Evolutionary conservation across 164 flowering plant genomes (phyloP), one percentile per base, ranked within the genome.

Genomic region (Kingdonia uniflora): DNA sequence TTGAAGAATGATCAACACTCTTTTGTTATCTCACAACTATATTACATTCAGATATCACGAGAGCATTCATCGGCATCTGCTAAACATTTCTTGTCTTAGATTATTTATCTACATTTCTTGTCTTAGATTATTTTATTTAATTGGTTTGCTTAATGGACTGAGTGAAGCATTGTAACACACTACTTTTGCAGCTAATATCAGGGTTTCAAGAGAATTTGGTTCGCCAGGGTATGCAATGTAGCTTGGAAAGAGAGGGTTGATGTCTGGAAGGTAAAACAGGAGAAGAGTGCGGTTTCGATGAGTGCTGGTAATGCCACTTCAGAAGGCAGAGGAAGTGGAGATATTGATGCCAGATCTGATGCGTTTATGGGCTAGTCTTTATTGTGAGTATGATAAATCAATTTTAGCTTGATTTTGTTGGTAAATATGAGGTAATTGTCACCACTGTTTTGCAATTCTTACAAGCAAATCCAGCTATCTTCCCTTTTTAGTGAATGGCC

Each of bases 31-130:
- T n/a, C n/a, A n/a, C n/a, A n/a, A n/a, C n/a, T n/a, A n/a, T n/a
- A n/a, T n/a, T n/a, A n/a, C n/a, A n/a, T 41, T 7, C 64, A 87
- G 95, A 80, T 80, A 44, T 90, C 95, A 17, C 92, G 97, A 19
- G 97, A 89, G 69, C 50, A 84, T 13, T 81, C 97, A 61, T 82
- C 81, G 51, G 86, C 95, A 66, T 89, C 97, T 51, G 92, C 97
- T 56, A 95, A 77, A 33, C 87, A 68, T 11, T 66, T 77, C 54
- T n/a, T n/a, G n/a, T n/a, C n/a, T n/a, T n/a, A n/a, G n/a, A n/a
- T n/a, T n/a, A n/a, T n/a, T n/a, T n/a, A n/a, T n/a, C n/a, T n/a
- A n/a, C n/a, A n/a, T n/a, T n/a, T n/a, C n/a, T n/a, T n/a, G n/a
- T n/a, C n/a, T n/a, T n/a, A n/a, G n/a, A n/a, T n/a, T n/a, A n/a